Evolutionary conservation across 2,329 filamentous ascomycete genomes (phyloP).

Genomic region (Xylariales sp.): DNA sequence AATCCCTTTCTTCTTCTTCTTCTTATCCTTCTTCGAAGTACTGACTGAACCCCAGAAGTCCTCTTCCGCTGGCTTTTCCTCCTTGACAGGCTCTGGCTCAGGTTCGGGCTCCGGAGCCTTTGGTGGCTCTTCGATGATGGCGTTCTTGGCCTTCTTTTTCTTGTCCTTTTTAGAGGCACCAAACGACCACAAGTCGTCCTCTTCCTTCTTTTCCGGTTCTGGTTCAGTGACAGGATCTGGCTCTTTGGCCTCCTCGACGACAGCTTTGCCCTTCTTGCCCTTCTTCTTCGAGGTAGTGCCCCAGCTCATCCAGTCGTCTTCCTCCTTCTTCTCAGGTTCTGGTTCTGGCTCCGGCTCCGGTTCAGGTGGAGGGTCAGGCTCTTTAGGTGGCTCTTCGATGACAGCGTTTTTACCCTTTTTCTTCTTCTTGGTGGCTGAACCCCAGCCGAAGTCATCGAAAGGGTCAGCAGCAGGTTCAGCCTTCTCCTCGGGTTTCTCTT

Average conservation of each 20-base stretch:
- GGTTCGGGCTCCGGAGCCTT: conserved; percentile 11
- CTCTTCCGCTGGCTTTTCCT: conserved; percentile 18
- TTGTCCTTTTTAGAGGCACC: conserved; percentile 15
- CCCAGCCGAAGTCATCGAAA: conserved; percentile 12
- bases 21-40: conserved; percentile 22
- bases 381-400: conserved; percentile 15
- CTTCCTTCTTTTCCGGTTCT: conserved; percentile 17
- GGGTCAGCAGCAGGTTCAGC: conserved; percentile 22
- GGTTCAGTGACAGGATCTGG: conserved; percentile 2
- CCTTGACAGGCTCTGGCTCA: conserved; percentile 23
- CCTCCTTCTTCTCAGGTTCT: conserved; percentile 17
- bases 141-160: conserved; percentile 10
- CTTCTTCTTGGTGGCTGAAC: conserved; percentile 27
- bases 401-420: conserved; percentile 23
- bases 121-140: conserved; percentile 4
- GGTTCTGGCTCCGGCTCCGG: conserved; percentile 16
- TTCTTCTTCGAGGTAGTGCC: conserved; percentile 5
- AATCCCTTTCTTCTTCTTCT: conserved; percentile 23
- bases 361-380: conserved; percentile 10
- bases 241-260: conserved; percentile 8
- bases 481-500: conserved; percentile 23
- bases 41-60: conserved; percentile 17
- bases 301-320: conserved; percentile 4
- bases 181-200: conserved; percentile 31
- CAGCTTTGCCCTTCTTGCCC: conserved; percentile 14